These are phyloP conservation scores for Colletotrichum cordylinicola DNA, from an alignment of 2,329 filamentous ascomycete genomes.

Conservation along the genomic window DNA sequence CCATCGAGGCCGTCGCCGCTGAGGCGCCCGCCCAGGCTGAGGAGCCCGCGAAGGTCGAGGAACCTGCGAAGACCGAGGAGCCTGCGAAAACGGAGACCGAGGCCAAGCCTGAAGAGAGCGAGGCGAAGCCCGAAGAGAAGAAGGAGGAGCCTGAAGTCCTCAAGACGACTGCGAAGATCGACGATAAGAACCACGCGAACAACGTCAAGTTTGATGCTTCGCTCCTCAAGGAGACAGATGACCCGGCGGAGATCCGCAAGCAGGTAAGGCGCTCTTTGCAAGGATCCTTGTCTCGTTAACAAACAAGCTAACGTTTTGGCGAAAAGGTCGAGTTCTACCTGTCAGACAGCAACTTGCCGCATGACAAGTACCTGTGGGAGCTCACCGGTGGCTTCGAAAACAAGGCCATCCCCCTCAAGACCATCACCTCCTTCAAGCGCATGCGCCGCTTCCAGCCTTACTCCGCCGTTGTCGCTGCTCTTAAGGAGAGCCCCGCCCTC, in stretches of 20 bases:
- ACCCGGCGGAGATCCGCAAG: constrained; percentile 81
- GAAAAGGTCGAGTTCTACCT: constrained; percentile 93
- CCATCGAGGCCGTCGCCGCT: constrained; percentile 38
- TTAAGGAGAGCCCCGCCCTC: constrained; percentile 78
- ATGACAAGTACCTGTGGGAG: constrained; percentile 86
- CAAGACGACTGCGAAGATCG: constrained; percentile 48
- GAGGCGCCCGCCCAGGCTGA: constrained; percentile 27
- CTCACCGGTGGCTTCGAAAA: constrained; percentile 81
- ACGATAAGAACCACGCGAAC: constrained; percentile 48
- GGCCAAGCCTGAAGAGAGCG: constrained; percentile 26
- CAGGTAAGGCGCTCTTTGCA: constrained; percentile 61
- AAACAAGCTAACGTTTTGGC: neutral
- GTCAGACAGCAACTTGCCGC: constrained; percentile 86
- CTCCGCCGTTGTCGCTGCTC: constrained; percentile 80
- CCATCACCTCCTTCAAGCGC: constrained; percentile 87
- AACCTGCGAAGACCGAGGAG: constrained; percentile 28
- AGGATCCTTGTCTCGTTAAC: too few species aligned
- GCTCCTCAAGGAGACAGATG: constrained; percentile 71
- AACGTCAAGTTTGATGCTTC: constrained; percentile 77
- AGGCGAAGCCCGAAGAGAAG: constrained; percentile 26
- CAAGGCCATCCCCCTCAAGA: constrained; percentile 78
- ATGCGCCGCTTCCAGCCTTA: constrained; percentile 96
- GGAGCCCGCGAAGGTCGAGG: constrained; percentile 30
- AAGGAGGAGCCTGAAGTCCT: constrained; percentile 37
- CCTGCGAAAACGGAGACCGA: constrained; percentile 26